Evolutionary conservation across 257 asterid species (phyloP), one percentile per base, ranked within the genome.

Genomic region (Solanum ahanhuiri): DNA sequence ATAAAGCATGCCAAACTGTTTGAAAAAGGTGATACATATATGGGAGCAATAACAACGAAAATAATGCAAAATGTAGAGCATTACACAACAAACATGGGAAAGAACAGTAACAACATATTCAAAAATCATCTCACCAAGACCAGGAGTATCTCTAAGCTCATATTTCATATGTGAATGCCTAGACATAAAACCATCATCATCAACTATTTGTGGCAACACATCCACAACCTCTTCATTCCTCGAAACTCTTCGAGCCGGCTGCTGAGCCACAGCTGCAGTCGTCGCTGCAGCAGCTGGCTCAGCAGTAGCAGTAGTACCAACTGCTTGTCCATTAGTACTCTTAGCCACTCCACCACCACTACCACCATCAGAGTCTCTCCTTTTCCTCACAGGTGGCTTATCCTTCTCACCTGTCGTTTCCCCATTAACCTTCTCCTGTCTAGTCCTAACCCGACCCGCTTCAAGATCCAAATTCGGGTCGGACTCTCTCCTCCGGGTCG

Each of bases 81-180:
- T 60, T 9, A 60, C 30, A 60, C 12, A 23, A 23, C 71, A 39
- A 18, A 60, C 15, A 60, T 22, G 8, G 83, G 64, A 18, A 57
- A 57, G 25, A 18, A 57, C 64, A 20, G 25, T 7, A 57, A 57
- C 25, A 57, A 18, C 23, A 77, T 9, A 14, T 17, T 3, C 51
- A 69, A 70, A 83, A 11, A 8, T 37, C 51, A 85, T 73, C 98
- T 96, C 90, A 95, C 98, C 98, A 83, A 97, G 93, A 45, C 98
- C 99, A 86, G 98, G 98, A 34, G 94, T 86, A 88, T 95, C 99
- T 90, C 99, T 88, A 83, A 94, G 96, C 92, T 94, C 98, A 64
- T 97, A 97, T 85, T 94, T 97, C 98, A 95, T 94, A 90, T 95
- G 98, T 9, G 97, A 91, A 89, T 94, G 95, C 91, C 96, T 93